A percentile compares a stretch with the other conserved stretches of the same genome.
Conservation (phyloP, 306 rosid genomes). For the Quercus cerris region DNA sequence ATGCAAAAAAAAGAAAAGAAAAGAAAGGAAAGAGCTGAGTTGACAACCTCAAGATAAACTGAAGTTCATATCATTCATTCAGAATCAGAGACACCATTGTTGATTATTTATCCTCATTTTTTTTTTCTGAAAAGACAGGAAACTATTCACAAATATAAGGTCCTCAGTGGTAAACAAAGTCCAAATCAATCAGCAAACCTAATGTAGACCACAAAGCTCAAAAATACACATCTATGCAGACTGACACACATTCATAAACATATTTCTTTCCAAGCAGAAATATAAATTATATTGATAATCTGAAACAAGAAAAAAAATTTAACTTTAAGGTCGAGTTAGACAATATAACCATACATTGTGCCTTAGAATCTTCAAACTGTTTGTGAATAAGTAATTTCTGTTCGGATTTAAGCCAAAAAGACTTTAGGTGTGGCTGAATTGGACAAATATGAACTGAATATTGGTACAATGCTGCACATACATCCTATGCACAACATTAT, state of each 20-base stretch:
- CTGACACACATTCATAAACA: not conserved
- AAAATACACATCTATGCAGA: not conserved
- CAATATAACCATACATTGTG: not conserved
- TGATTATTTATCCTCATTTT: not conserved
- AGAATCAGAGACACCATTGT: not conserved
- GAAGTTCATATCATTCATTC: not conserved
- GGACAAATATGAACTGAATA: not conserved
- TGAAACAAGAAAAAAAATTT: not conserved
- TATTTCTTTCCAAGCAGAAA: not conserved
- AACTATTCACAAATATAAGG: not conserved
- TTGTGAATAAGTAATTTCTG: not conserved
- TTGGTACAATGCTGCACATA: not conserved
- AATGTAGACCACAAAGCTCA: not conserved
- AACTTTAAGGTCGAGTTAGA: not conserved
- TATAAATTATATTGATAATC: not conserved
- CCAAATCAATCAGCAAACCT: not conserved
- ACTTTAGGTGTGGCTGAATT: not conserved
- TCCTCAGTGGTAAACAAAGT: not conserved
- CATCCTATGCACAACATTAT: not conserved
- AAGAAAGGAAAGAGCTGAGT: not conserved
- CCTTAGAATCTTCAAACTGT: not conserved
- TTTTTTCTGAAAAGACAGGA: not conserved
- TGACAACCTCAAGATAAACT: not conserved
- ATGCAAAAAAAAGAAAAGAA: slow-evolving; percentile 14
- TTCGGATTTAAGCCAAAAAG: not conserved